Evolutionary conservation across 2,329 filamentous ascomycete genomes (phyloP).

Genomic region (Ophiosphaerella herpotricha): DNA sequence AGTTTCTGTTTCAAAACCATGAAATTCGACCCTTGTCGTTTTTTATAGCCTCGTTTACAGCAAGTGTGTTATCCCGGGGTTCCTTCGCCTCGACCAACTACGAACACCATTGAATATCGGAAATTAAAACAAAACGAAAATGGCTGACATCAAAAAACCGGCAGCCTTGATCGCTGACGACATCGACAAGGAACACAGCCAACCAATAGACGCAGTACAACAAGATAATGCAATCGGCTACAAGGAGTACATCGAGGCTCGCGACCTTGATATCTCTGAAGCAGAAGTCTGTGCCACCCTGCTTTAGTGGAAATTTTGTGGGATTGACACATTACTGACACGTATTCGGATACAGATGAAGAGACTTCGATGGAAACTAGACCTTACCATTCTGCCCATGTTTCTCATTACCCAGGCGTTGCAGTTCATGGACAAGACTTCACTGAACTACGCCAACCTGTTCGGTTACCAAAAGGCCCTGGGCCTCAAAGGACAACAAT

Average conservation of each 20-base stretch:
- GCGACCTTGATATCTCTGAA: conserved; percentile 12
- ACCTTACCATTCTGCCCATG: conserved; percentile 28
- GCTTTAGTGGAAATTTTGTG: neutral
- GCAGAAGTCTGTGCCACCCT: conserved; percentile 8
- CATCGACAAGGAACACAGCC: neutral
- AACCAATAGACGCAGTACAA: neutral
- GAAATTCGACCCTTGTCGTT: too few species aligned
- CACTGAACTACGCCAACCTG: conserved; percentile 35
- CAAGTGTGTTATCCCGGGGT: too few species aligned
- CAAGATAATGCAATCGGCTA: conserved; percentile 21
- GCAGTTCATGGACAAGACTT: conserved; percentile 31
- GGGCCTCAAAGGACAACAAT: conserved; percentile 38
- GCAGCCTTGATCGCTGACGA: neutral
- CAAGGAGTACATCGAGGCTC: conserved; percentile 17
- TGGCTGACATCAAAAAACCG: conserved; percentile 1
- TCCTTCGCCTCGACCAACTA: too few species aligned
- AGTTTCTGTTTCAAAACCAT: too few species aligned
- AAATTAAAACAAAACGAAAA: neutral
- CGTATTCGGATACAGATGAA: conserved; percentile 3
- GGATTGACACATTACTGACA: neutral
- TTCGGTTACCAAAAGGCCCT: conserved; percentile 45
- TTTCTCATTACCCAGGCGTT: conserved; percentile 28
- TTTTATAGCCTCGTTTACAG: too few species aligned
- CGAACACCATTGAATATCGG: too few species aligned
- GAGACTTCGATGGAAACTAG: conserved; percentile 26